Evolutionary conservation across 208 protist genomes (phyloP), one percentile per base, ranked within the genome.

Genomic region (Crithidia expoeki): DNA sequence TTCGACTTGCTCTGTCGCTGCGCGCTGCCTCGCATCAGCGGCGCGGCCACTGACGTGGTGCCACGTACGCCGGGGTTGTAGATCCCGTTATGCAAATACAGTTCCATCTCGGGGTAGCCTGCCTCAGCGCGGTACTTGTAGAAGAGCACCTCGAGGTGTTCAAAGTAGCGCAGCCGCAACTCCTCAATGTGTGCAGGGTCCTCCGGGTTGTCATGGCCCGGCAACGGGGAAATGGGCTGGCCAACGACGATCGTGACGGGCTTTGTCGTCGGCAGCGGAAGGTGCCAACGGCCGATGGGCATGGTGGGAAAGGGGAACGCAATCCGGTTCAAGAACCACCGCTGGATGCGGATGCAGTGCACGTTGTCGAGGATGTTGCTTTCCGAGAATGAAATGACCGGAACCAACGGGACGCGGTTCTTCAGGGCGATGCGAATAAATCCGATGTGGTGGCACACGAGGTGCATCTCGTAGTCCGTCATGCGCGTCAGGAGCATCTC

Each of bases 251-350:
- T 65, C 14, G 85, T 90, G 21, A 95, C 75, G n/a, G 62, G 82
- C 42, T 77, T 83, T 40, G 60, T 68, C 50, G 76, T 61, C 30
- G 92, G 92, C 23, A 95, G 50, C 19, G 92, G 88, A 14, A 95
- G 67, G n/a, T 79, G 70, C 51, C 83, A 91, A 19, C 88, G 76
- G 40, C 92, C 92, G 32, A 83, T 80, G 2, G 87, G 88, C 14
- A 96, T 55, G 21, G 86, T 85, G 16, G 92, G 92, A 36, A 94
- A 92, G 0, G 88, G 89, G 65, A 95, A 96, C 21, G 89, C 90
- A 36, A 95, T 40, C 7, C 82, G 30, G 33, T 82, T 85, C 4
- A 95, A 80, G 9, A 78, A 85, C 17, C 79, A 38, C 12, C 72
- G 70, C 68, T 95, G 92, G 44, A 95, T 66, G 46, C 68, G 62